Conservation (phyloP, 2,329 filamentous ascomycete genomes). For the Fusarium chlamydosporum region DNA sequence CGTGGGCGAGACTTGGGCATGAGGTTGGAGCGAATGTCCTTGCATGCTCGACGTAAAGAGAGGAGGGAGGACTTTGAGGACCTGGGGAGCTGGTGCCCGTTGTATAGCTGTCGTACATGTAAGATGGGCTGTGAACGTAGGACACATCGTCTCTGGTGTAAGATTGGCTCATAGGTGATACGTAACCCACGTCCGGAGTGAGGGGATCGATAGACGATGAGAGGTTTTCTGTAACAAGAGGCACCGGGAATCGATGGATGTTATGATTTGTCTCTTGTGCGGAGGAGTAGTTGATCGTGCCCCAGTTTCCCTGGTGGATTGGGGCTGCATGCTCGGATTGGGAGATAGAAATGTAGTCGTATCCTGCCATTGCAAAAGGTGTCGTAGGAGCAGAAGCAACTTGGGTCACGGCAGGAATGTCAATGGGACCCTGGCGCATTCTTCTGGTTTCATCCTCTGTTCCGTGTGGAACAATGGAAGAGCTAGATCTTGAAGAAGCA, state of each 20-base stretch:
- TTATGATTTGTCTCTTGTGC: slow-evolving; percentile 56
- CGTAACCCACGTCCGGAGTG: slow-evolving; percentile 71
- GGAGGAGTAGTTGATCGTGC: slow-evolving; percentile 63
- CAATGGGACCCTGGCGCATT: slow-evolving; percentile 53
- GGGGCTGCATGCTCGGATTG: slow-evolving; percentile 61
- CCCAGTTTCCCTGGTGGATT: slow-evolving; percentile 62
- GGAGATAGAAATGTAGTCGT: slow-evolving; percentile 67
- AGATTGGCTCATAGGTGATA: slow-evolving; percentile 71
- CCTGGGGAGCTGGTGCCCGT: slow-evolving; percentile 65
- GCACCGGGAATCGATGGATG: slow-evolving; percentile 62
- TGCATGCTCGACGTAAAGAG: slow-evolving; percentile 68
- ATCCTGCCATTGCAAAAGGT: slow-evolving; percentile 56
- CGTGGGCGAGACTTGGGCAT: slow-evolving; percentile 72
- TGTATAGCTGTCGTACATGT: slow-evolving; percentile 71
- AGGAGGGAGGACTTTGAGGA: slow-evolving; percentile 68
- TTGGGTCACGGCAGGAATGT: slow-evolving; percentile 54
- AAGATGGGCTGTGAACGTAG: slow-evolving; percentile 68
- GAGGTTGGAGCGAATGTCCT: slow-evolving; percentile 67
- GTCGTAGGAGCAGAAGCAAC: slow-evolving; percentile 62
- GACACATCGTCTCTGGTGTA: slow-evolving; percentile 71
- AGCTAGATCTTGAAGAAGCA: slow-evolving; percentile 62
- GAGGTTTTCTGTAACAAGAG: slow-evolving; percentile 65
- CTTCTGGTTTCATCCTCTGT: slow-evolving; percentile 54
- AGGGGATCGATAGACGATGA: slow-evolving; percentile 71
- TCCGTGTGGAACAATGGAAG: slow-evolving; percentile 54